Evolutionary conservation across 2,329 filamentous ascomycete species (phyloP).

Genomic region (Pyrenochaeta sp.): DNA sequence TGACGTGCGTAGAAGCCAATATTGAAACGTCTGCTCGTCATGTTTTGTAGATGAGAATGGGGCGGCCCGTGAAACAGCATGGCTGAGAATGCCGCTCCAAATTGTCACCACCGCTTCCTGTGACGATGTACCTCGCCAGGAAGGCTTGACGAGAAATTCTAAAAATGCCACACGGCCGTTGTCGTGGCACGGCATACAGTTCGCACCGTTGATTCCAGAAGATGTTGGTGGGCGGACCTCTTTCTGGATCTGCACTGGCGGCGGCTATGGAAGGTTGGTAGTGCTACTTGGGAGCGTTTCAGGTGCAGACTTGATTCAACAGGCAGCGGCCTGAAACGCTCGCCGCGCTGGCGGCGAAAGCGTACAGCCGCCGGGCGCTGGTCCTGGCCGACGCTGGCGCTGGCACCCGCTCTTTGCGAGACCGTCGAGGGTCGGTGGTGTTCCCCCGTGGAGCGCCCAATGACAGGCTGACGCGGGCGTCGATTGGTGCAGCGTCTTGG

Average conservation of each 20-base stretch:
- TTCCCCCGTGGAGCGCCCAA: slow-evolving; percentile 9
- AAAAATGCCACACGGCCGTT: too few species aligned
- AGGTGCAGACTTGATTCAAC: slow-evolving; percentile 26
- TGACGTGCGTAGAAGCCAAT: too few species aligned
- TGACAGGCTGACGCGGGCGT: slow-evolving; percentile 4
- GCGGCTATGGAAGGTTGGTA: slow-evolving; percentile 24
- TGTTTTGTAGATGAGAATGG: too few species aligned
- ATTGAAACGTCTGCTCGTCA: too few species aligned
- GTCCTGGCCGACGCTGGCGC: too few species aligned
- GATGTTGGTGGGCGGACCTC: slow-evolving; percentile 5
- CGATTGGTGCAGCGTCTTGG: slow-evolving; percentile 23
- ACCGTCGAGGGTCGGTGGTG: slow-evolving; percentile 1
- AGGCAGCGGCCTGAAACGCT: slow-evolving; percentile 39
- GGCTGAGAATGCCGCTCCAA: too few species aligned
- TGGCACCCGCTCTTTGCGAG: too few species aligned
- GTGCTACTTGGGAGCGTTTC: slow-evolving; percentile 38
- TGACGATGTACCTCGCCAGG: too few species aligned
- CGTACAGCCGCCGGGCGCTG: slow-evolving; percentile 20
- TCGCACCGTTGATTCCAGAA: slow-evolving; percentile 3
- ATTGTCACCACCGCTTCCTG: too few species aligned
- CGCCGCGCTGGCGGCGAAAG: slow-evolving; percentile 11
- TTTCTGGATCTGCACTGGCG: slow-evolving; percentile 13
- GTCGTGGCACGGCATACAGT: too few species aligned
- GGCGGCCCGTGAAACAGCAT: too few species aligned
- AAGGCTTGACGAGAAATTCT: too few species aligned